These are phyloP conservation scores for Fusarium sp. DNA, from an alignment of 2,329 filamentous ascomycete species.

Conservation along the genomic window DNA sequence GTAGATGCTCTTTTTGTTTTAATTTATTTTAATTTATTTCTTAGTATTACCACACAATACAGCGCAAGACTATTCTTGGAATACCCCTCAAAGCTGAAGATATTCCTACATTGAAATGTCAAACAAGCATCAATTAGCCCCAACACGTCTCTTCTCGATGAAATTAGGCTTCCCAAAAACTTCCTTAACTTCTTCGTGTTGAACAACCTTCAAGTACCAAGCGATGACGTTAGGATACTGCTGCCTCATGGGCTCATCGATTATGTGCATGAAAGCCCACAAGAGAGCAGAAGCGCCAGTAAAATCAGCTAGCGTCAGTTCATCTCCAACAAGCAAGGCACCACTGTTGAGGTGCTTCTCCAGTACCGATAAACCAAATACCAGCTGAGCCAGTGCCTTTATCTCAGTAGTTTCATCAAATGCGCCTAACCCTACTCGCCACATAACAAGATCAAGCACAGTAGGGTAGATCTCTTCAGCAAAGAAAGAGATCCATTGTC, in stretches of 20 bases:
- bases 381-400: neutral
- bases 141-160: neutral
- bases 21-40: neutral
- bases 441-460: neutral
- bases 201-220: neutral
- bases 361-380: neutral
- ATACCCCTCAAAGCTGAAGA: neutral
- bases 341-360: neutral
- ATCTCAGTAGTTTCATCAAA: neutral
- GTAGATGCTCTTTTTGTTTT: too few species aligned
- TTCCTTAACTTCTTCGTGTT: neutral
- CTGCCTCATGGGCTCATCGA: slow-evolving; percentile 5
- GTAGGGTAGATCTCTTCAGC: neutral
- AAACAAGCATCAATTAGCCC: neutral
- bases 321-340: neutral
- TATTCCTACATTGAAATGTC: neutral
- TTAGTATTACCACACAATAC: neutral
- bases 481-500: slow-evolving; percentile 6
- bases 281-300: neutral
- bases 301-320: neutral
- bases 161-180: neutral
- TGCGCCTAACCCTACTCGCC: neutral
- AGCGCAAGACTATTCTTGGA: neutral
- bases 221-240: neutral
- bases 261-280: neutral